A percentile compares a stretch with the other conserved stretches of the same genome.
Evolutionary conservation across 192 early-diverging fungal species (phyloP).

Genomic region (Podila minutissima): DNA sequence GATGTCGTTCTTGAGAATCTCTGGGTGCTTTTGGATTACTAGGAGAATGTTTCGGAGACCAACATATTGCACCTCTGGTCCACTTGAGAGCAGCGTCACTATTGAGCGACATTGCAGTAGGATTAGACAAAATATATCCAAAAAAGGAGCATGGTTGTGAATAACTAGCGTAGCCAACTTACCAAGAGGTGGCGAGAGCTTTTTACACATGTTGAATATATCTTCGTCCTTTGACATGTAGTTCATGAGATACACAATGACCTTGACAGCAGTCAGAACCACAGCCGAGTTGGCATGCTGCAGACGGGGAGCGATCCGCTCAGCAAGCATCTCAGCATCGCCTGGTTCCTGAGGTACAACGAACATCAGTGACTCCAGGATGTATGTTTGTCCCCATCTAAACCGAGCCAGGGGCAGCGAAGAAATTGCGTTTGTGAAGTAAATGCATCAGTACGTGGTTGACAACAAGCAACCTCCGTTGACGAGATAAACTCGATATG

Average conservation of each 20-base stretch:
- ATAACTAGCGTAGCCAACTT: conserved; percentile 5
- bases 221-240: conserved; percentile 87
- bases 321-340: conserved; percentile 92
- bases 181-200: conserved; percentile 92
- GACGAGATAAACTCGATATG: no score
- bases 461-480: not conserved
- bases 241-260: conserved; percentile 95
- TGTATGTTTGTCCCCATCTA: conserved; percentile 96
- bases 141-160: no score
- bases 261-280: conserved; percentile 84
- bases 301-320: conserved; percentile 88
- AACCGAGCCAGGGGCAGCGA: not conserved
- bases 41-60: conserved; percentile 96
- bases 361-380: conserved; percentile 92
- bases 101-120: not conserved
- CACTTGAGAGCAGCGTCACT: conserved; percentile 91
- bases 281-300: conserved; percentile 97
- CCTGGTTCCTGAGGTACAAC: conserved; percentile 86
- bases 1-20: conserved; percentile 90
- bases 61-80: conserved; percentile 97
- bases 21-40: conserved; percentile 90
- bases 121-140: no score
- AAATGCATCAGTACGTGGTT: not conserved
- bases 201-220: conserved; percentile 78
- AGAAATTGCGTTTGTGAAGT: not conserved